Base-by-base conservation (phyloP, 1,139 yeast species). In the Kluyveromyces marxianus region DNA sequence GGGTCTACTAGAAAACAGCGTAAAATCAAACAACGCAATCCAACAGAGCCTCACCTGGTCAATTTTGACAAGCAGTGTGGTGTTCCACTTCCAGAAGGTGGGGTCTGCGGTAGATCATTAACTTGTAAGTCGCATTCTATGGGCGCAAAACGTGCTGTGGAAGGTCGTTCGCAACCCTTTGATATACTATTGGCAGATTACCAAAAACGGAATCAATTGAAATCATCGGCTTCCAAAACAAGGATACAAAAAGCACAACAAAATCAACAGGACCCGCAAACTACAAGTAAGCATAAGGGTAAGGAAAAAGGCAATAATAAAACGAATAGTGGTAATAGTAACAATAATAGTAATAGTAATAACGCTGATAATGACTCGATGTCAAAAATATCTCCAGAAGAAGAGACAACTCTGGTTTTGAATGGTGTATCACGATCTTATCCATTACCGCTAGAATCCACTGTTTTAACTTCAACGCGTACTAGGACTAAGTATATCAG, bases 1-100 rank as follows among this genome's bases (percentile, higher is more conserved):
- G 21, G 34, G 57, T 49, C 54, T 30, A 48, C 69, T 58, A 74
- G 69, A 51, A 76, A 66, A 50, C 70, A 74, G 6, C 75, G 79
- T 53, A 60, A 59, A 27, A 60, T 61, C 24, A 68, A 77, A 43
- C 78, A 76, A 53, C 58, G 78, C 6, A 71, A 72, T 30, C 73
- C 83, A 1, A 83, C 83, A 56, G 73, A 76, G 34, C 86, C 84
- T 55, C 92, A 88, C 3, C 87, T 90, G 0, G 95, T 90, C 36
- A 96, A 92, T 65, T 95, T 92, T 39, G 97, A 92, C 62, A 83
- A 79, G 54, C 97, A 92, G 66, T 92, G 98, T 72, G 98, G 98
- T 64, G 98, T 92, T 5, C 87, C 90, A 2, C 68, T 92, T 50
- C 89, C 96, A 0, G 83, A 83, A 51, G 97, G 97, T 7, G 95